These are phyloP conservation scores for Solanum boliviense DNA, from an alignment of 257 asterid genomes.

Conservation along the genomic window DNA sequence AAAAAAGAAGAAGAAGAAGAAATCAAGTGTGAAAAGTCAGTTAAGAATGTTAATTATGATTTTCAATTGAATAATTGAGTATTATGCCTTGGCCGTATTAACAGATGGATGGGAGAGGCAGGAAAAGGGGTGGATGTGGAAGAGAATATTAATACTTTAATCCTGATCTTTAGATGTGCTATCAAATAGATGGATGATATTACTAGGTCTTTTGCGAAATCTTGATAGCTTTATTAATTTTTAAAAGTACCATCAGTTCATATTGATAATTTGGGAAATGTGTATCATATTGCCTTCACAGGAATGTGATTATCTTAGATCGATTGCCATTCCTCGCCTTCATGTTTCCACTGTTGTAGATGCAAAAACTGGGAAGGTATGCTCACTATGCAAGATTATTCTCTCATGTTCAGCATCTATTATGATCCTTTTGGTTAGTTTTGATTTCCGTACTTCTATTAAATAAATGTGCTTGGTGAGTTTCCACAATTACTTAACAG, in stretches of 20 bases:
- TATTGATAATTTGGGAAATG: neutral
- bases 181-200: neutral
- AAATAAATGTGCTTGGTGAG: neutral
- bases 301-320: slow-evolving; percentile 89
- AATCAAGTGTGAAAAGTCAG: neutral
- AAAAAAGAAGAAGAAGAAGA: neutral
- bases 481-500: neutral
- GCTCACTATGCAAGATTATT: neutral
- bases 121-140: neutral
- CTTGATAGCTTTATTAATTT: neutral
- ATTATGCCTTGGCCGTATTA: neutral
- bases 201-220: neutral
- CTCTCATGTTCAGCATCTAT: neutral
- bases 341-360: slow-evolving; percentile 76
- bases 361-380: slow-evolving; percentile 77
- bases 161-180: neutral
- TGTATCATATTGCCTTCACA: slow-evolving; percentile 16
- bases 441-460: neutral
- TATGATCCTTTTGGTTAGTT: neutral
- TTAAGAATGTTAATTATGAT: neutral
- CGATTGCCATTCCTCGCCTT: slow-evolving; percentile 61
- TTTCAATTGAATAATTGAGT: neutral
- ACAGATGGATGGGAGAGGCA: neutral
- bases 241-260: neutral
- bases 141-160: neutral